Conservation (phyloP, 805 yeast genomes). For the Isabelozyma heimii region DNA sequence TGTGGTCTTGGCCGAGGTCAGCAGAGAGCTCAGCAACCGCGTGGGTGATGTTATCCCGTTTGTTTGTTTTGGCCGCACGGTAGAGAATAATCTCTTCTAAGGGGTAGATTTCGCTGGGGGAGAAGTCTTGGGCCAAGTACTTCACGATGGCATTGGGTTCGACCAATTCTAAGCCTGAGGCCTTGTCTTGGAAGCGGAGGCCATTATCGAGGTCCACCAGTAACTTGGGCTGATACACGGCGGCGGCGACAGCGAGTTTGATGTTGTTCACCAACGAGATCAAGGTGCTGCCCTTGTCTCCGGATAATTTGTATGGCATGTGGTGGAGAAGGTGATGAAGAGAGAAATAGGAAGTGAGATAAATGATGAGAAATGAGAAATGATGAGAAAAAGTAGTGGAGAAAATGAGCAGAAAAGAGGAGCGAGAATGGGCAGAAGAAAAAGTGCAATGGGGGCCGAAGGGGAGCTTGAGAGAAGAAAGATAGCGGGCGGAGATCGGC, state of each 20-base stretch:
- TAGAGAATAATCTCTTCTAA: conserved; percentile 47
- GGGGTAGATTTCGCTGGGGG: conserved; percentile 26
- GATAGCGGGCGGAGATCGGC: too few species aligned
- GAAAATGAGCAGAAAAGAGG: background rate
- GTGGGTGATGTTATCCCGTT: conserved; percentile 18
- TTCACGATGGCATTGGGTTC: conserved; percentile 73
- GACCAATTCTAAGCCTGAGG: conserved; percentile 44
- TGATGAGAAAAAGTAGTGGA: background rate
- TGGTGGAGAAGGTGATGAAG: background rate
- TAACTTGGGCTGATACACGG: conserved; percentile 23
- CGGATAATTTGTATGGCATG: conserved; percentile 17
- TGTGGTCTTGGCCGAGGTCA: conserved; percentile 17
- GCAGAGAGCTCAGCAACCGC: conserved; percentile 8
- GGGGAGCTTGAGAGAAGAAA: too few species aligned
- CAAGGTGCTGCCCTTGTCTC: conserved; percentile 21
- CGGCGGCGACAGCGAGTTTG: conserved; percentile 44
- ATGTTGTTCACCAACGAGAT: conserved; percentile 37
- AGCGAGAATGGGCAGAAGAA: background rate
- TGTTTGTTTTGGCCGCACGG: conserved; percentile 34
- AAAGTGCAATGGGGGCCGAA: too few species aligned
- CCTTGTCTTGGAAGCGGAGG: conserved; percentile 30
- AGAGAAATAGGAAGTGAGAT: too few species aligned
- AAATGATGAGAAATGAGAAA: background rate
- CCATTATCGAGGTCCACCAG: conserved; percentile 20
- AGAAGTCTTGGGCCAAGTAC: conserved; percentile 53